These are phyloP conservation scores for Lyophyllum decastes DNA, from an alignment of 768 basidiomycete genomes.

Conservation along the genomic window DNA sequence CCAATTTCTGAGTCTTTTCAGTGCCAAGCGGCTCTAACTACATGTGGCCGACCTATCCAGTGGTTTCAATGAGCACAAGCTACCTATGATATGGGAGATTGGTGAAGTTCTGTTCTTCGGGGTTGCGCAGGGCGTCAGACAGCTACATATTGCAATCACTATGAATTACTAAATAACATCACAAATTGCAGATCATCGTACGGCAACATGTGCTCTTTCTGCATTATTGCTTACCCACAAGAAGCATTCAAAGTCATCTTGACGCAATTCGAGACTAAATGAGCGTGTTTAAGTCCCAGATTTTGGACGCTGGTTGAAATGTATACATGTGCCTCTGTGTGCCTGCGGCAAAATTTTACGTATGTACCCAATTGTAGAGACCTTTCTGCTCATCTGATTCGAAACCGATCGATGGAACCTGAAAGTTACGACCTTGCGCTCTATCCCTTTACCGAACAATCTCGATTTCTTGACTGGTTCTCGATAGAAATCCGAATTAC, in stretches of 20 bases:
- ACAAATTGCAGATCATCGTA: not conserved
- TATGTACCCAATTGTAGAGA: slow-evolving; percentile 6
- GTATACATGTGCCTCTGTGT: not conserved
- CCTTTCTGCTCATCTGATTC: slow-evolving; percentile 17
- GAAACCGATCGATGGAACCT: slow-evolving; percentile 4
- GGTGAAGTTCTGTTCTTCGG: not conserved
- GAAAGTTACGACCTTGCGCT: not conserved
- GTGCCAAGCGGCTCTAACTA: no score
- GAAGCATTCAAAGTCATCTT: not conserved
- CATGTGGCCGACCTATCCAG: not conserved
- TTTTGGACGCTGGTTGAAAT: slow-evolving; percentile 2
- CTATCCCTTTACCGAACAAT: slow-evolving; percentile 3
- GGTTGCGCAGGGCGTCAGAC: not conserved
- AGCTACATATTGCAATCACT: not conserved
- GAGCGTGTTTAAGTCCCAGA: not conserved
- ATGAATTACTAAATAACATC: not conserved
- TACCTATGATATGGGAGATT: not conserved
- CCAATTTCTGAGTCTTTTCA: not conserved
- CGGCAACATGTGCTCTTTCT: not conserved
- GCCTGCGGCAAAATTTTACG: slow-evolving; percentile 3
- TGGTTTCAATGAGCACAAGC: not conserved
- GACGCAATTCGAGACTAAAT: not conserved
- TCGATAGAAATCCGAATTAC: slow-evolving; percentile 3
- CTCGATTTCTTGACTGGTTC: slow-evolving; percentile 10
- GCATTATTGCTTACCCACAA: not conserved